Conservation (phyloP, 139 green algal species). For the Coccomyxa sp. region DNA sequence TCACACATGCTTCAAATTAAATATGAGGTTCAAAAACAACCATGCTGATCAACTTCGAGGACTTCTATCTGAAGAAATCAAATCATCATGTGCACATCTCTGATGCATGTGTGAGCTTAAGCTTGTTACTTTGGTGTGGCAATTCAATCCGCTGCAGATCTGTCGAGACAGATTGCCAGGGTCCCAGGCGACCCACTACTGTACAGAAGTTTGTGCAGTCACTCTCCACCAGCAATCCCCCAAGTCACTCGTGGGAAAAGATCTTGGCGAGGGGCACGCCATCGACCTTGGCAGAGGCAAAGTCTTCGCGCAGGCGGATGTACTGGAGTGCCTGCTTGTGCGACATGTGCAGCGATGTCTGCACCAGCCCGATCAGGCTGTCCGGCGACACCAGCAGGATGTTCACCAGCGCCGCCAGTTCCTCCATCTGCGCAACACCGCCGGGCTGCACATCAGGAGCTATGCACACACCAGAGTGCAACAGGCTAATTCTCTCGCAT, state of each 20-base stretch:
- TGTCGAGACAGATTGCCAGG: too few species aligned
- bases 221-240: too few species aligned
- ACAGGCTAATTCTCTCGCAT: background rate
- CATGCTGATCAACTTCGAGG: too few species aligned
- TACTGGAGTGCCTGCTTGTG: constrained; percentile 45
- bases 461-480: background rate
- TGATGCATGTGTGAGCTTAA: too few species aligned
- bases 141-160: too few species aligned
- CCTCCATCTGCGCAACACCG: constrained; percentile 6
- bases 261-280: constrained; percentile 20
- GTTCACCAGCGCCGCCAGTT: constrained; percentile 47
- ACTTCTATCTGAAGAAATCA: too few species aligned
- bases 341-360: constrained; percentile 51
- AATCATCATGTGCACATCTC: too few species aligned
- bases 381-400: constrained; percentile 76
- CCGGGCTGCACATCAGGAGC: background rate
- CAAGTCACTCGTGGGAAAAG: constrained; percentile 11
- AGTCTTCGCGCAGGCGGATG: constrained; percentile 62
- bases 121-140: too few species aligned
- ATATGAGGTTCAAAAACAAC: too few species aligned
- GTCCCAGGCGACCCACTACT: too few species aligned
- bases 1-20: too few species aligned
- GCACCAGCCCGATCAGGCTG: constrained; percentile 65
- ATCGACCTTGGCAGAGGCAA: constrained; percentile 43
- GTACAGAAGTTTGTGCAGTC: too few species aligned